Base-by-base conservation (phyloP, 306 rosid species). In the Potentilla sterilis region DNA sequence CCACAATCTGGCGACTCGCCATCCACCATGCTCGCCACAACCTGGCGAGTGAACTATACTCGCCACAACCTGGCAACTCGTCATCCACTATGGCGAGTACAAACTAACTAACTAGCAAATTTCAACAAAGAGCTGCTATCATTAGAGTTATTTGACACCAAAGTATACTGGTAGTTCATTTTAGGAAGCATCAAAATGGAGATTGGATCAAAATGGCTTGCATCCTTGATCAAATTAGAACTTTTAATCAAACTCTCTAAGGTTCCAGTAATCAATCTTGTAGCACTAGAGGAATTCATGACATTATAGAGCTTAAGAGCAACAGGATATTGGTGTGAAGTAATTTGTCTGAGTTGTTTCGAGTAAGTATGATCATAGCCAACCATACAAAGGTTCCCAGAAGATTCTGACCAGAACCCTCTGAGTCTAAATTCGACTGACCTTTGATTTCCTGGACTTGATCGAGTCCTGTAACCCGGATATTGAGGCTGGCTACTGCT, bases 391-490 rank as follows among this genome's bases (percentile, higher is more conserved):
- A 72, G 47, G 51, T 55, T 72, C 16, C 66, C 66, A 72, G 75
- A 52, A 38, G 91, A 75, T 76, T 70, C 69, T 65, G 89, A 90
- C 91, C 91, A 90, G 69, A 83, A 87, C 24, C 93, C 93, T 5
- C 12, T 4, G 4, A 47, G 59, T 52, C 11, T 19, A 52, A 52
- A 52, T 9, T 18, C 5, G 6, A 52, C 11, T 18, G 59, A 19
- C 46, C 34, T 65, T 9, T 3, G 72, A 21, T 19, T 7, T n/a
- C 10, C 68, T 14, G 42, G 47, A 34, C 15, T 8, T 71, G 64
- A 51, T 10, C 3, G 47, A 21, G 4, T 38, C 57, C 18, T 62
- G 67, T 62, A 62, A 43, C 21, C 15, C 2, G 32, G 13, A 13
- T 15, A 34, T 9, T 6, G 66, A 46, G 52, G 43, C 8, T 28